Conservation (phyloP, 192 early-diverging fungal species). For the Linnemannia exigua region DNA sequence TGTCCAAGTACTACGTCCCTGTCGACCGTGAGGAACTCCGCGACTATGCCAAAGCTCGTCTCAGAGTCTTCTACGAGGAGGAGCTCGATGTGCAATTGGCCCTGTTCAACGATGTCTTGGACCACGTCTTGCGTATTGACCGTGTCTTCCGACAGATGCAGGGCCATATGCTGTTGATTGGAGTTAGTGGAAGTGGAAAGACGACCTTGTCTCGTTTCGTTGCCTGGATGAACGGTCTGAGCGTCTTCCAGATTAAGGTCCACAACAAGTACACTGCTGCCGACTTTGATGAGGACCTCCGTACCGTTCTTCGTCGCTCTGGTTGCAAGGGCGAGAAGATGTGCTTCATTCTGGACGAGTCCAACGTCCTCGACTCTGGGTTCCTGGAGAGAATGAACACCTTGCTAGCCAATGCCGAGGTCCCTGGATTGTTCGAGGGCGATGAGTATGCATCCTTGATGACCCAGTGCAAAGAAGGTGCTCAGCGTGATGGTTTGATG, state of each 20-base stretch:
- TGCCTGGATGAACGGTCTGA: slow-evolving; percentile 99
- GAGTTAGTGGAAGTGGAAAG: slow-evolving; percentile 97
- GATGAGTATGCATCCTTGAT: slow-evolving; percentile 96
- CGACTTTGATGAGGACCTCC: slow-evolving; percentile 99
- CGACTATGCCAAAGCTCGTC: slow-evolving; percentile 92
- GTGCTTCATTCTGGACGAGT: slow-evolving; percentile 98
- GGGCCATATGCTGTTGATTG: slow-evolving; percentile 98
- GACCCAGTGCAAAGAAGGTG: slow-evolving; percentile 95
- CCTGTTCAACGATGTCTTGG: slow-evolving; percentile 97
- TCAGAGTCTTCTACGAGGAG: slow-evolving; percentile 99
- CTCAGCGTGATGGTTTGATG: slow-evolving; percentile 92
- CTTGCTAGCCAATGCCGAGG: slow-evolving; percentile 97
- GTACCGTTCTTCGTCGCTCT: slow-evolving; percentile 87
- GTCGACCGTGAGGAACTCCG: slow-evolving; percentile 92
- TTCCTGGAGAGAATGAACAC: slow-evolving; percentile 99
- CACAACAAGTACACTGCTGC: slow-evolving; percentile 96
- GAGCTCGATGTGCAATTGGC: slow-evolving; percentile 95
- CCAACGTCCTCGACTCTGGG: slow-evolving; percentile 95
- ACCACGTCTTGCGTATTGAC: slow-evolving; percentile 98
- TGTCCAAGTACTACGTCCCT: slow-evolving; percentile 93
- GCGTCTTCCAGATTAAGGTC: slow-evolving; percentile 97
- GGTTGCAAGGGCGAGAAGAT: slow-evolving; percentile 99
- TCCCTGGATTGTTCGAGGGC: slow-evolving; percentile 99
- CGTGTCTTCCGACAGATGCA: slow-evolving; percentile 98
- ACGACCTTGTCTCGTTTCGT: slow-evolving; percentile 98